These are phyloP conservation scores for Podosphaera fusca DNA, from an alignment of 2,329 filamentous ascomycete genomes.

Conservation along the genomic window DNA sequence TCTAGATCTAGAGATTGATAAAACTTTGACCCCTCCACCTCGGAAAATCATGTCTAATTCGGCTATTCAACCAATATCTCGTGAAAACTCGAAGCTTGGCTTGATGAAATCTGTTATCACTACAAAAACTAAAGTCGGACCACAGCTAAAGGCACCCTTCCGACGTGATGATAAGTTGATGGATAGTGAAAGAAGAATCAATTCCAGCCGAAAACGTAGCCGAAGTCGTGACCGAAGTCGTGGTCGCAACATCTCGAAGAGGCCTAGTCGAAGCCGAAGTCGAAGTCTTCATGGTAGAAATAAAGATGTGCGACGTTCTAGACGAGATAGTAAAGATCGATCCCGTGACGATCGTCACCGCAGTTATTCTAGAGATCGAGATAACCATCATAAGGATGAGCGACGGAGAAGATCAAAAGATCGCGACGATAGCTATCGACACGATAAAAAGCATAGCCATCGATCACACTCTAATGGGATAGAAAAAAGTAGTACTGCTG, in stretches of 20 bases:
- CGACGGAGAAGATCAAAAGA: conserved; percentile 6
- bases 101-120: conserved; percentile 9
- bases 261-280: conserved; percentile 1
- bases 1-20: conserved; percentile 15
- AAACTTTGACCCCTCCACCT: conserved; percentile 15
- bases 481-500: not conserved
- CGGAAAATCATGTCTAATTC: conserved; percentile 15
- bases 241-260: conserved; percentile 4
- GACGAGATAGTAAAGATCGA: conserved; percentile 11
- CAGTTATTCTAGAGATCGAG: conserved; percentile 3
- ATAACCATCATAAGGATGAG: conserved; percentile 7
- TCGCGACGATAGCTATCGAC: not conserved
- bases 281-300: conserved; percentile 11
- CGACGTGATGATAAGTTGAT: conserved; percentile 1
- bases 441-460: conserved; percentile 4
- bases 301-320: conserved; percentile 7
- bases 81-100: conserved; percentile 12
- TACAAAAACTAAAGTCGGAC: conserved; percentile 3
- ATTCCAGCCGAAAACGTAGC: conserved; percentile 5
- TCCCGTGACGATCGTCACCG: conserved; percentile 10
- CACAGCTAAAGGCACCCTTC: conserved; percentile 10
- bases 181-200: conserved; percentile 3
- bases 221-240: conserved; percentile 13
- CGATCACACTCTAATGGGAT: conserved; percentile 6
- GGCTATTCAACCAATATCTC: conserved; percentile 15